phyloP scores from a whole-genome alignment of 2,329 filamentous ascomycete genomes.

The Epichloe gansuensis region DNA sequence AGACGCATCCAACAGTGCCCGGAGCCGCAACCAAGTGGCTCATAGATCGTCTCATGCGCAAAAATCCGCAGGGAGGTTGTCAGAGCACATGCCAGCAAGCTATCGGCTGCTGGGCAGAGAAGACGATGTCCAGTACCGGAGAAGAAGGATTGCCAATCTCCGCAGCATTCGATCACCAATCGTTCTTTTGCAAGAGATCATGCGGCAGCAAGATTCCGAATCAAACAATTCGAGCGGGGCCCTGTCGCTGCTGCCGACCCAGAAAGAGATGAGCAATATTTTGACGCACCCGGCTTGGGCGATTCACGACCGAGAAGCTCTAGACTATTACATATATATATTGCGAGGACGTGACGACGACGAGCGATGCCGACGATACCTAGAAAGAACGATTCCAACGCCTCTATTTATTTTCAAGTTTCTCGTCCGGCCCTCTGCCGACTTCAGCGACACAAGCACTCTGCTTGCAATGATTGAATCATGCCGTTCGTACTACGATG shows the following conservation, averaged over 20 bases:
- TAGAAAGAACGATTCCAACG: slow-evolving; percentile 13
- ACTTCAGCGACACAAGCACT: slow-evolving; percentile 13
- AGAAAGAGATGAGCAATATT: slow-evolving; percentile 13
- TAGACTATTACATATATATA: slow-evolving; percentile 18
- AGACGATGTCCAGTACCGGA: slow-evolving; percentile 8
- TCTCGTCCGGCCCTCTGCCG: slow-evolving; percentile 16
- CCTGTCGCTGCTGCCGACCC: slow-evolving; percentile 14
- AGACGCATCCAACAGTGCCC: background rate
- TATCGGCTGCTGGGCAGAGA: slow-evolving; percentile 10
- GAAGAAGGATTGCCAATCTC: slow-evolving; percentile 11
- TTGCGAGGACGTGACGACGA: slow-evolving; percentile 19
- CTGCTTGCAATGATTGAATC: slow-evolving; percentile 17
- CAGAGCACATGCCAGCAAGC: slow-evolving; percentile 14
- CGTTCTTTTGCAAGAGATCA: slow-evolving; percentile 20
- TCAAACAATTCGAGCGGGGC: slow-evolving; percentile 9
- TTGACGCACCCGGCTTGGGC: slow-evolving; percentile 11
- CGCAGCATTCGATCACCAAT: slow-evolving; percentile 18
- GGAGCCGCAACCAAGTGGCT: background rate
- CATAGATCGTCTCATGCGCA: background rate
- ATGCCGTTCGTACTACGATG: slow-evolving; percentile 10
- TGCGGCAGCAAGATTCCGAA: slow-evolving; percentile 13
- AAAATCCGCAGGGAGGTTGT: slow-evolving; percentile 7
- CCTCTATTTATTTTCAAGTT: slow-evolving; percentile 21
- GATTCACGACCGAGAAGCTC: slow-evolving; percentile 10
- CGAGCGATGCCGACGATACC: slow-evolving; percentile 19